A percentile compares a stretch with the other conserved stretches of the same genome.
These are phyloP conservation scores for Alternaria conjuncta DNA, from an alignment of 2,329 filamentous ascomycete species.

Conservation along the genomic window DNA sequence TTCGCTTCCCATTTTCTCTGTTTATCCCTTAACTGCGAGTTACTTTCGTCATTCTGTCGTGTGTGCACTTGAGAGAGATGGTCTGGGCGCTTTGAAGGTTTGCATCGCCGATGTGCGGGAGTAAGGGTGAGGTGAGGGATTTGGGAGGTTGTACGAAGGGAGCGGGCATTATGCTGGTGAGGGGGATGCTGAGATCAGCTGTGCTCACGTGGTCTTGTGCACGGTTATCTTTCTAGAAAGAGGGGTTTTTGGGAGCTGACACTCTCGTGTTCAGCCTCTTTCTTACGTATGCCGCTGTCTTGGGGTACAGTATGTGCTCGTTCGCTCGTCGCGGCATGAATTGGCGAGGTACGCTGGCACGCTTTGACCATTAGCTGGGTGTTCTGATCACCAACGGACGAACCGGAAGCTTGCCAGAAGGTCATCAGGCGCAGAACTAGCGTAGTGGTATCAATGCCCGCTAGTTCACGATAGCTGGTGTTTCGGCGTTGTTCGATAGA, in stretches of 20 bases:
- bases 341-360: neutral
- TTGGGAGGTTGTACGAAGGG: neutral
- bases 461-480: neutral
- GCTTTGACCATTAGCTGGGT: neutral
- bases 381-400: neutral
- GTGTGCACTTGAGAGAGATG: neutral
- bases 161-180: neutral
- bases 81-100: neutral
- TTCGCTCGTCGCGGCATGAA: neutral
- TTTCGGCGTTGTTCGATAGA: neutral
- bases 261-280: neutral
- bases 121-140: neutral
- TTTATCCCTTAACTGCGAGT: neutral
- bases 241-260: neutral
- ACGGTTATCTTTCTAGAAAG: neutral
- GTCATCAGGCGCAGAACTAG: neutral
- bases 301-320: neutral
- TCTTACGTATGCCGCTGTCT: neutral
- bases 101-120: neutral
- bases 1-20: neutral
- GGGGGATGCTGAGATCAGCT: neutral
- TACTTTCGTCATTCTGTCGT: neutral
- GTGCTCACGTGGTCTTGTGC: neutral
- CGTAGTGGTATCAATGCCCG: neutral
- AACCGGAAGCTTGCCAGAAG: neutral